A percentile compares a stretch with the other conserved stretches of the same genome.
phyloP scores from a whole-genome alignment of 2,329 filamentous ascomycete species.

The Exophiala lecanii-corni region DNA sequence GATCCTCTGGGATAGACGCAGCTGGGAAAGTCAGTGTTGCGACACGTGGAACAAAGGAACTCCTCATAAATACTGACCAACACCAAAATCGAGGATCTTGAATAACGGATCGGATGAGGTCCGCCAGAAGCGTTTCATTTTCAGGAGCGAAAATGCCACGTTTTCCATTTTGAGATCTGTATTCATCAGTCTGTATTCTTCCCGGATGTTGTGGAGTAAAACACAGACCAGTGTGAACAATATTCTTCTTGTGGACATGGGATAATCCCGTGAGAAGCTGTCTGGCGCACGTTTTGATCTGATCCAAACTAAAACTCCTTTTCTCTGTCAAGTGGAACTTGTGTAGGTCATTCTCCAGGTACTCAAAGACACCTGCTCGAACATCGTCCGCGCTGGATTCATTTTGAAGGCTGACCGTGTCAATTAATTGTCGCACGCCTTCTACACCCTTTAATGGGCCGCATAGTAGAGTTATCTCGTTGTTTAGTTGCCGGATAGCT shows the following conservation, averaged over 20 bases:
- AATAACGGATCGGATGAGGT: neutral
- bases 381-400: neutral
- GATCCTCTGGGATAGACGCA: conserved; percentile 1
- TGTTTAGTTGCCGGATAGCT: neutral
- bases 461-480: neutral
- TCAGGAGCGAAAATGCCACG: neutral
- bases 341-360: neutral
- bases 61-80: neutral
- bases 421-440: neutral
- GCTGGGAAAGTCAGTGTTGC: neutral
- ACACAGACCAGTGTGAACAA: neutral
- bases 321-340: neutral
- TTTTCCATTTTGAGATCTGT: neutral
- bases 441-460: neutral
- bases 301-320: neutral
- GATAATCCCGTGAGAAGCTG: neutral
- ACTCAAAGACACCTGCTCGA: neutral
- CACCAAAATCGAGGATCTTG: neutral
- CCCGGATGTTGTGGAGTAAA: neutral
- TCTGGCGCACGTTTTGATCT: neutral
- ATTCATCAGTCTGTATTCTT: neutral
- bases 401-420: neutral
- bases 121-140: neutral
- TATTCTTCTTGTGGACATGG: neutral
- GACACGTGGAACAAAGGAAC: neutral